These are phyloP conservation scores for Rhodomyrtus psidioides DNA, from an alignment of 441 rosid genomes.

Conservation along the genomic window DNA sequence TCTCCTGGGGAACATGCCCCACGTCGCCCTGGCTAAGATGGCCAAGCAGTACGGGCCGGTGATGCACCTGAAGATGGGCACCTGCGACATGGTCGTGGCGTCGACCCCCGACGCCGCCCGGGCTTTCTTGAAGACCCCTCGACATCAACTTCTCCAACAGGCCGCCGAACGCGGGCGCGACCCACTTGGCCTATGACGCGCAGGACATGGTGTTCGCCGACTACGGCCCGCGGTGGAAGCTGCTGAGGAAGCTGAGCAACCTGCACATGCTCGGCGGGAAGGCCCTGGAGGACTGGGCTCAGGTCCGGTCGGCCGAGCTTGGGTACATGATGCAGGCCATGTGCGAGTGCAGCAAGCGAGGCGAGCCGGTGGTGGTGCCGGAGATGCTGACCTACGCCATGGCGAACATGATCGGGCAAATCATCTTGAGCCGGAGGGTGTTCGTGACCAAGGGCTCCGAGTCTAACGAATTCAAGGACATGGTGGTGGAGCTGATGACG, in stretches of 20 bases:
- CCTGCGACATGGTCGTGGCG: slow-evolving; percentile 41
- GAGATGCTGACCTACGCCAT: slow-evolving; percentile 39
- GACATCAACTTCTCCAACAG: slow-evolving; percentile 51
- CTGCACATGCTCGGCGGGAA: slow-evolving; percentile 57
- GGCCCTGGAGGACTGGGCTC: slow-evolving; percentile 44
- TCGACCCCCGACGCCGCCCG: slow-evolving; percentile 47
- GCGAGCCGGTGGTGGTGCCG: slow-evolving; percentile 29
- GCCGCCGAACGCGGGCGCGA: slow-evolving; percentile 44
- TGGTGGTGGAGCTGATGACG: slow-evolving; percentile 73
- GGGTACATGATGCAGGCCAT: slow-evolving; percentile 45
- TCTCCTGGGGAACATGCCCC: slow-evolving; percentile 45
- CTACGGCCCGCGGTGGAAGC: slow-evolving; percentile 45
- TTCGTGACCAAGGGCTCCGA: slow-evolving; percentile 37
- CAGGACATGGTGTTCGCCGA: slow-evolving; percentile 61
- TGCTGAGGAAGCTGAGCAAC: slow-evolving; percentile 43
- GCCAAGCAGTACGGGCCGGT: slow-evolving; percentile 47
- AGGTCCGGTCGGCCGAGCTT: slow-evolving; percentile 22
- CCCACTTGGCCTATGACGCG: slow-evolving; percentile 33
- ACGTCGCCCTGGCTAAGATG: slow-evolving; percentile 34
- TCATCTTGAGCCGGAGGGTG: slow-evolving; percentile 42
- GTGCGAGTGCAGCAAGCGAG: slow-evolving; percentile 20
- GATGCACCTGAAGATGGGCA: slow-evolving; percentile 45
- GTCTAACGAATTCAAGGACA: slow-evolving; percentile 50
- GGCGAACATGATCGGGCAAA: slow-evolving; percentile 51
- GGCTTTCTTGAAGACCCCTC: slow-evolving; percentile 41